Base-by-base conservation (phyloP, 176 grass and related monocot genomes). In the Carex kokanica region DNA sequence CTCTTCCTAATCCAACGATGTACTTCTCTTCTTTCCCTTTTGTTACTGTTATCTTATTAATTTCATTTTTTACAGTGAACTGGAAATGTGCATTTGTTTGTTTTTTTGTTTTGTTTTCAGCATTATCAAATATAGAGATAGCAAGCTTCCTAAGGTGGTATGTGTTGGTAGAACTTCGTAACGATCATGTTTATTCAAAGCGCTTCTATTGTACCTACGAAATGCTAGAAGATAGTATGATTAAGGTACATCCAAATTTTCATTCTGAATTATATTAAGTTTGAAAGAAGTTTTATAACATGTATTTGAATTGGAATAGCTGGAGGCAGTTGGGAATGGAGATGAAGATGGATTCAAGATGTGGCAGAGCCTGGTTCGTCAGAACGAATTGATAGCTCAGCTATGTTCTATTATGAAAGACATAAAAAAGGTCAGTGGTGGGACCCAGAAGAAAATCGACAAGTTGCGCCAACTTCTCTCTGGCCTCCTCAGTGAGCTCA, bases 131-230 rank as follows among this genome's bases (percentile, higher is more conserved):
- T 88, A 93, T 99, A 83, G 93, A 99, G 86, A 95, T 99, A 85
- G 96, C 91, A 60, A 99, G 96, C 85, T 95, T 99, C 84, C 86
- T 99, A 67, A 91, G 89, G 64, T 99, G 96, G 96, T 99, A 99
- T 84, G 87, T 99, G 55, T 74, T 94, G 69, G 96, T 99, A 38
- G 96, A 99, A 87, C 91, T 99, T 82, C 93, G 88, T 31, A 81
- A 89, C 31, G 85, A 91, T 85, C 89, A 78, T 70, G 71, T 90
- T 82, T 90, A 93, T 89, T 93, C 96, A 82, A 99, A 84, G 60
- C 88, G 91, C 38, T 99, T 93, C 72, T 93, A 92, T 53, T 84
- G 74, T 73, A 99, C 91, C 10, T 93, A 99, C 90, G 96, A 95
- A 73, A 85, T 95, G 91, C 89, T 99, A 60, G 91, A 99, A 93